These are phyloP conservation scores for Haplosporangium sp. DNA, from an alignment of 371 early-diverging fungal genomes.

Conservation along the genomic window DNA sequence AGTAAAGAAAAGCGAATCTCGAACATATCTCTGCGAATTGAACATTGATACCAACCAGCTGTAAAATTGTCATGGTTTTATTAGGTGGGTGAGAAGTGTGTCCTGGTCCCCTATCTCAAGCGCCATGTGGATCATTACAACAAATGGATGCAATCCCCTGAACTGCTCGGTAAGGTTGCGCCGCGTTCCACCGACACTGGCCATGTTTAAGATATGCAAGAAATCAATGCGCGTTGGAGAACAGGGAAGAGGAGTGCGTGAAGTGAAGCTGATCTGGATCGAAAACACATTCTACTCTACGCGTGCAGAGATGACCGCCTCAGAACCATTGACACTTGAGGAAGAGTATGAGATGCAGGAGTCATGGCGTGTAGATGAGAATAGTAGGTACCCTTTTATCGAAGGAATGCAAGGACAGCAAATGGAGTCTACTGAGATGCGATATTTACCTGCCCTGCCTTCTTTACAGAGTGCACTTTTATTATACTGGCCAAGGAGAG, in stretches of 20 bases:
- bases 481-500: conserved; percentile 64
- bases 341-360: conserved; percentile 96
- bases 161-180: conserved; percentile 70
- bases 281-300: not conserved
- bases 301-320: conserved; percentile 88
- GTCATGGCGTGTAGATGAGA: conserved; percentile 86
- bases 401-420: too few species aligned
- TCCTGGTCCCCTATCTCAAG: conserved; percentile 87
- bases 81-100: conserved; percentile 72
- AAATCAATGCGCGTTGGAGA: not conserved
- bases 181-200: too few species aligned
- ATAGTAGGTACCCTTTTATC: conserved; percentile 64
- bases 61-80: not conserved
- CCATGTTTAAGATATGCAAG: not conserved
- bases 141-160: conserved; percentile 94
- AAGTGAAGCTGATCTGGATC: not conserved
- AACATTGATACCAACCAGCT: too few species aligned
- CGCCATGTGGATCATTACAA: conserved; percentile 91
- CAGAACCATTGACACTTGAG: conserved; percentile 90
- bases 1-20: not conserved
- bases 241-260: too few species aligned
- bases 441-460: not conserved
- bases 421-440: too few species aligned
- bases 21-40: conserved; percentile 8
- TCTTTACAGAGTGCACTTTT: conserved; percentile 73